Conservation (phyloP, 768 basidiomycete genomes). For the Panellus pusillus region DNA sequence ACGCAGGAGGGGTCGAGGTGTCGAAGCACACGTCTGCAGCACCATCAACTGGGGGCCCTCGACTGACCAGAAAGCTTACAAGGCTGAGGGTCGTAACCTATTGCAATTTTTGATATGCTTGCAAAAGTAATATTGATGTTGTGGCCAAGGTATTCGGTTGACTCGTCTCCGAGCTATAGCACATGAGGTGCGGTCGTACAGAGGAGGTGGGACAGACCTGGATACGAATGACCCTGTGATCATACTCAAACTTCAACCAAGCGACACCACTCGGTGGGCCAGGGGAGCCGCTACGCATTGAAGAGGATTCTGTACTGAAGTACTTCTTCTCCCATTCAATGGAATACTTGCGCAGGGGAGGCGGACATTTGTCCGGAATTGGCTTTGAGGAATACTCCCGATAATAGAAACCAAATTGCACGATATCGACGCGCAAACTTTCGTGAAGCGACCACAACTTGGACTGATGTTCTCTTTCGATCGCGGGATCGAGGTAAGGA, state of each 20-base stretch:
- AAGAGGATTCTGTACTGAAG: constrained; percentile 26
- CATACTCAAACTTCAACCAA: constrained; percentile 63
- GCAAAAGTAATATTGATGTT: constrained; percentile 56
- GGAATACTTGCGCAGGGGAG: constrained; percentile 56
- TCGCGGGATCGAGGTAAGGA: constrained; percentile 53
- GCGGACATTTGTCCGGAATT: constrained; percentile 27
- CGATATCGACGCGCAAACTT: constrained; percentile 52
- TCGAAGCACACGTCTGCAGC: constrained; percentile 66
- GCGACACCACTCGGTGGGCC: constrained; percentile 38
- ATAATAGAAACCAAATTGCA: constrained; percentile 70
- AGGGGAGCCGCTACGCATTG: constrained; percentile 9
- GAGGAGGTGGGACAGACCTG: constrained; percentile 39
- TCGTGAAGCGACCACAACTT: constrained; percentile 46
- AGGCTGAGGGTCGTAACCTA: constrained; percentile 64
- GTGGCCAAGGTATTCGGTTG: constrained; percentile 49
- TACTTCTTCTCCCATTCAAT: constrained; percentile 67
- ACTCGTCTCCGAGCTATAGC: constrained; percentile 58
- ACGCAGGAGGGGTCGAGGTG: constrained; percentile 58
- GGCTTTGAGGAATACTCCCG: constrained; percentile 33
- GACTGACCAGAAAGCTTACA: constrained; percentile 43
- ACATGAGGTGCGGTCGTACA: neutral
- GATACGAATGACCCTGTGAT: constrained; percentile 64
- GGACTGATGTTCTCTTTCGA: constrained; percentile 47
- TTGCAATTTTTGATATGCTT: constrained; percentile 58
- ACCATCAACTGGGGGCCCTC: neutral